phyloP scores from a whole-genome alignment of 805 yeast species.

The Wickerhamiella shivajii region DNA sequence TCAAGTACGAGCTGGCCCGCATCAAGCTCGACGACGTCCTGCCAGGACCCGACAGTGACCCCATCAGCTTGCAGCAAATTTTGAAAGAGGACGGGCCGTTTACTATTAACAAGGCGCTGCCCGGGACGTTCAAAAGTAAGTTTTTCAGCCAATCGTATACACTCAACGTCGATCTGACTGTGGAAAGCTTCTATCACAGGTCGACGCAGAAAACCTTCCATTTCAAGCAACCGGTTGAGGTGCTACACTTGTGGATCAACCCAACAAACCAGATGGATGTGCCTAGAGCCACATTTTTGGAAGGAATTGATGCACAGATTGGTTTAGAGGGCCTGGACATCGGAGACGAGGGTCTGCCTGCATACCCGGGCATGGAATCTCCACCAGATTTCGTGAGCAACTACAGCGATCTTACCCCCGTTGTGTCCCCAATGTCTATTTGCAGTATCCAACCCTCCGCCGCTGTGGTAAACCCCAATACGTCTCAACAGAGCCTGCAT shows the following conservation, averaged over 20 bases:
- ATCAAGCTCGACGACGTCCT: slow-evolving; percentile 2
- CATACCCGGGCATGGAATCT: slow-evolving; percentile 4
- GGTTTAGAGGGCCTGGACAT: slow-evolving; percentile 3
- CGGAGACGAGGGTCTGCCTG: slow-evolving; percentile 4
- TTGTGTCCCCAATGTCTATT: background rate
- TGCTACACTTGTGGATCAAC: slow-evolving; percentile 3
- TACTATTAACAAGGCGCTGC: slow-evolving; percentile 1
- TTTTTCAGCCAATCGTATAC: slow-evolving; percentile 3
- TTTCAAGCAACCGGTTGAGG: slow-evolving; percentile 6
- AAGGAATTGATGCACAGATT: slow-evolving; percentile 3
- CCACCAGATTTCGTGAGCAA: slow-evolving; percentile 4
- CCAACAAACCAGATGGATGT: background rate
- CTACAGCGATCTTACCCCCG: slow-evolving; percentile 4
- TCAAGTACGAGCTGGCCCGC: slow-evolving; percentile 3
- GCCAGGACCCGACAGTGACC: slow-evolving; percentile 1
- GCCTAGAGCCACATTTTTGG: slow-evolving; percentile 4
- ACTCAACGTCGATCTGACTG: slow-evolving; percentile 4
- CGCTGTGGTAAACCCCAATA: too few species aligned
- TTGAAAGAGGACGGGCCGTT: slow-evolving; percentile 5
- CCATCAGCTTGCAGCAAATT: slow-evolving; percentile 1
- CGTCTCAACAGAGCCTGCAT: too few species aligned
- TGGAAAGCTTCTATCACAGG: slow-evolving; percentile 3
- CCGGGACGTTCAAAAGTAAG: slow-evolving; percentile 6
- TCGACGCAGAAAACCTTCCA: background rate
- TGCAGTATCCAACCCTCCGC: too few species aligned